A percentile compares a stretch with the other conserved stretches of the same genome.
phyloP scores from a whole-genome alignment of 1,284 basidiomycete genomes.

The Anthracocystis panici-leucophaei region DNA sequence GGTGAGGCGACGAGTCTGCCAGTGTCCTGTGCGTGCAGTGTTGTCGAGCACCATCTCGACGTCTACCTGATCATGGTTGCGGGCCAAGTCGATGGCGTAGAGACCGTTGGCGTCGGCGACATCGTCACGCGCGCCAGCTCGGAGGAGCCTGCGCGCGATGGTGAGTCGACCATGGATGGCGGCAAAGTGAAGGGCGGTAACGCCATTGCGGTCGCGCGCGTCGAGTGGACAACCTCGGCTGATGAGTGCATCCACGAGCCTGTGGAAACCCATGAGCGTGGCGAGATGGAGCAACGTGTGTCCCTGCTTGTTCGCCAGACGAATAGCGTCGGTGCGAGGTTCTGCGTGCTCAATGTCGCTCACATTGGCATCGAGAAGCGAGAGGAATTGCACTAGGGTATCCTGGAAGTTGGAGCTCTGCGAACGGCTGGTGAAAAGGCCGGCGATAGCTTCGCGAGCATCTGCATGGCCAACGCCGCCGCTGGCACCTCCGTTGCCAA shows the following conservation, averaged over 20 bases:
- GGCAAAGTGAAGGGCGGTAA: slow-evolving; percentile 89
- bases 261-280: slow-evolving; percentile 81
- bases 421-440: slow-evolving; percentile 51
- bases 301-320: slow-evolving; percentile 67
- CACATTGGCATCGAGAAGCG: slow-evolving; percentile 74
- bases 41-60: slow-evolving; percentile 70
- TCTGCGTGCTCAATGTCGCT: slow-evolving; percentile 29
- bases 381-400: slow-evolving; percentile 82
- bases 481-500: slow-evolving; percentile 15
- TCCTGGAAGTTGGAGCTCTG: slow-evolving; percentile 77
- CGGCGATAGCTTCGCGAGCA: slow-evolving; percentile 45
- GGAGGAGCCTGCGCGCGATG: slow-evolving; percentile 79
- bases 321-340: slow-evolving; percentile 69
- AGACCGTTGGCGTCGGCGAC: slow-evolving; percentile 82
- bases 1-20: slow-evolving; percentile 41
- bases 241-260: slow-evolving; percentile 80
- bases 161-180: slow-evolving; percentile 77
- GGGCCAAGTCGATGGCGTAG: slow-evolving; percentile 82
- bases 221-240: slow-evolving; percentile 82
- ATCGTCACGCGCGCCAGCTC: slow-evolving; percentile 82
- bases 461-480: slow-evolving; percentile 28
- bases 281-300: slow-evolving; percentile 83
- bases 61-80: slow-evolving; percentile 73
- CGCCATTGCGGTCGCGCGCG: slow-evolving; percentile 87
- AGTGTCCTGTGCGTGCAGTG: slow-evolving; percentile 41